A percentile compares a stretch with the other conserved stretches of the same genome.
phyloP scores from a whole-genome alignment of 23 red algal genomes.

The Cyanidioschyzon merolae region DNA sequence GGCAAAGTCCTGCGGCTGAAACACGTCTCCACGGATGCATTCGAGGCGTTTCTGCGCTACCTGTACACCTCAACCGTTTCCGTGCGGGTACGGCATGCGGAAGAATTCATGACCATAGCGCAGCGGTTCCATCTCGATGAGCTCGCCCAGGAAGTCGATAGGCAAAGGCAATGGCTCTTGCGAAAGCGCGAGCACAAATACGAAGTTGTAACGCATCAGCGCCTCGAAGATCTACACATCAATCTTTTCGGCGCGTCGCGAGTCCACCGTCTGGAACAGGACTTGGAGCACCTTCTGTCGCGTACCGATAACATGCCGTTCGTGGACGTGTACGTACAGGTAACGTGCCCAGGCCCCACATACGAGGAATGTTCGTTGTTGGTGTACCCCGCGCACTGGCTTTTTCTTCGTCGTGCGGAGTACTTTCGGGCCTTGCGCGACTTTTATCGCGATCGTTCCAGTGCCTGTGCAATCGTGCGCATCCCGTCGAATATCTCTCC shows the following conservation, averaged over 20 bases:
- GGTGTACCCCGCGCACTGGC: not conserved
- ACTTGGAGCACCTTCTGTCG: not conserved
- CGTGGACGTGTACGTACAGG: not conserved
- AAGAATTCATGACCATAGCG: not conserved
- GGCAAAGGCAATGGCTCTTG: not conserved
- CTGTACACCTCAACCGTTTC: not conserved
- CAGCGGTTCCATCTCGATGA: not conserved
- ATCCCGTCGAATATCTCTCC: not conserved
- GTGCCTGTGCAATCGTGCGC: not conserved
- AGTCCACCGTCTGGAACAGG: not conserved
- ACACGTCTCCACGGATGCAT: not conserved
- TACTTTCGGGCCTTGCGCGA: not conserved
- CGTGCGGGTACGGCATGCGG: not conserved
- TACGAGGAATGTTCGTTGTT: not conserved
- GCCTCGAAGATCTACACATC: not conserved
- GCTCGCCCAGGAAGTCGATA: not conserved
- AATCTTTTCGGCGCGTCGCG: not conserved
- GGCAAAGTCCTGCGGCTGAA: not conserved
- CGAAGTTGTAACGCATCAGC: not conserved
- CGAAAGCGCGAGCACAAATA: not conserved
- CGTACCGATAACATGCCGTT: not conserved
- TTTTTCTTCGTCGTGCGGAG: not conserved
- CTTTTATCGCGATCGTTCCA: not conserved
- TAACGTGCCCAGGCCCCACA: not conserved
- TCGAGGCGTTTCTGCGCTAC: not conserved